phyloP scores from a whole-genome alignment of 2,329 filamentous ascomycete genomes.

The Bipolaris bicolor region DNA sequence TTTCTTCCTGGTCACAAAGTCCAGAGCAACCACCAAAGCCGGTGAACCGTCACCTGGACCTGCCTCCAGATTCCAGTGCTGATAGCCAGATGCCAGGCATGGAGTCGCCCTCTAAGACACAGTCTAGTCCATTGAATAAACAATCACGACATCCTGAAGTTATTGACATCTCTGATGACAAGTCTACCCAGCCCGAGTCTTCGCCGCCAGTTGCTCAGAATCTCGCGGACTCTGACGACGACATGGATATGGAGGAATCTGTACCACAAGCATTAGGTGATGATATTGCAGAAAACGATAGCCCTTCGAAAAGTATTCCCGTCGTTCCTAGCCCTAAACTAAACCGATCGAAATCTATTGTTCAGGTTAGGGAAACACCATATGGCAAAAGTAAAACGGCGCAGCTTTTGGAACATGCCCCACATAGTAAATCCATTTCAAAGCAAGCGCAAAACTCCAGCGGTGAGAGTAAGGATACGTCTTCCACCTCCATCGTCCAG shows the following conservation, averaged over 20 bases:
- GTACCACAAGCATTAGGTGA: slow-evolving; percentile 41
- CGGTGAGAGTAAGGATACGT: slow-evolving; percentile 22
- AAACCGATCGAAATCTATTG: slow-evolving; percentile 11
- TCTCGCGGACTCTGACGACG: slow-evolving; percentile 28
- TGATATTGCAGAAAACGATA: slow-evolving; percentile 11
- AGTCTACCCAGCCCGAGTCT: slow-evolving; percentile 16
- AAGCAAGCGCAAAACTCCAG: slow-evolving; percentile 20
- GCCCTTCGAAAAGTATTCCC: not conserved
- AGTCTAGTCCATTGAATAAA: not conserved
- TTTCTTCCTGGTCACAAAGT: not conserved
- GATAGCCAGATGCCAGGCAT: slow-evolving; percentile 5
- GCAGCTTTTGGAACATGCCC: slow-evolving; percentile 1
- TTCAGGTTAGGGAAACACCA: slow-evolving; percentile 44
- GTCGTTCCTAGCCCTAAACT: not conserved
- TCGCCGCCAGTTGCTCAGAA: slow-evolving; percentile 22
- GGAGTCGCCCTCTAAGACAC: not conserved
- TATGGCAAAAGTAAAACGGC: slow-evolving; percentile 25
- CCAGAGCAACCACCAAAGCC: slow-evolving; percentile 27
- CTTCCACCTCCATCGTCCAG: slow-evolving; percentile 34
- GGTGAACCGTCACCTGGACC: slow-evolving; percentile 6
- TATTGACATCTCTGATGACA: slow-evolving; percentile 20
- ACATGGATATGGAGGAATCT: slow-evolving; percentile 39
- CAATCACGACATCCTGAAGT: not conserved
- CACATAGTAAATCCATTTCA: slow-evolving; percentile 6
- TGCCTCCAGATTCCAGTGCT: slow-evolving; percentile 43